Percentiles rank a stretch among this genome's conserved stretches.
Conservation (phyloP, 495 filamentous ascomycete species). For the Aspergillus avenaceus region DNA sequence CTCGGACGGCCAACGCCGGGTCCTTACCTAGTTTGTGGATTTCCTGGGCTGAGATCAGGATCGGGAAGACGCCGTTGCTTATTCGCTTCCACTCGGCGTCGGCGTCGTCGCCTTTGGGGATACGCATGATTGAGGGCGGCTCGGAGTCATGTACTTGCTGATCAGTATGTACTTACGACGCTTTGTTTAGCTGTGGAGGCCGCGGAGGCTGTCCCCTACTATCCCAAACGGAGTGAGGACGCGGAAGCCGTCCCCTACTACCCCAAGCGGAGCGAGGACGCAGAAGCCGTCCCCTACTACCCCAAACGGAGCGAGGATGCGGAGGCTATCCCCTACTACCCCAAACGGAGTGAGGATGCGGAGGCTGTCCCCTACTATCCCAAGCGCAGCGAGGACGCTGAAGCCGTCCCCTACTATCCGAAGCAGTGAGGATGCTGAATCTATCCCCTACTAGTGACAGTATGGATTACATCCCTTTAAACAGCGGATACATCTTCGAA, state of each 20-base stretch:
- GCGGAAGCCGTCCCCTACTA: neutral
- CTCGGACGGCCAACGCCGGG: constrained; percentile 2
- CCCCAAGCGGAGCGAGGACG: neutral
- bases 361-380: constrained; percentile 4
- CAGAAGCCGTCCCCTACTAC: constrained; percentile 2
- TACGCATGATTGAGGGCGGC: neutral
- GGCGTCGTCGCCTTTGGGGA: constrained; percentile 20
- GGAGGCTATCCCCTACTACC: constrained; percentile 5
- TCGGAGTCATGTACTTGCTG: neutral
- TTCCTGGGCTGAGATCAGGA: neutral
- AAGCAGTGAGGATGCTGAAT: neutral
- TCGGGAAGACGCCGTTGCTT: neutral
- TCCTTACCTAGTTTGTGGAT: constrained; percentile 1
- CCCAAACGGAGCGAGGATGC: neutral
- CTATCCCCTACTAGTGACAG: neutral
- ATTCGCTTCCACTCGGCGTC: constrained; percentile 16
- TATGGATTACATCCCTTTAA: neutral
- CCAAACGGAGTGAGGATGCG: neutral
- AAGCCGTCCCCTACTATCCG: constrained; percentile 1
- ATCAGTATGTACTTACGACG: constrained; percentile 1
- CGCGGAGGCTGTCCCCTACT: neutral
- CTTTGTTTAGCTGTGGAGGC: neutral
- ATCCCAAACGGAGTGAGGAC: neutral
- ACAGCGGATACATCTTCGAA: too few species aligned
- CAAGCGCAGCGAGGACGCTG: neutral